Evolutionary conservation across 164 flowering plant species (phyloP).

Genomic region (Sedum album): DNA sequence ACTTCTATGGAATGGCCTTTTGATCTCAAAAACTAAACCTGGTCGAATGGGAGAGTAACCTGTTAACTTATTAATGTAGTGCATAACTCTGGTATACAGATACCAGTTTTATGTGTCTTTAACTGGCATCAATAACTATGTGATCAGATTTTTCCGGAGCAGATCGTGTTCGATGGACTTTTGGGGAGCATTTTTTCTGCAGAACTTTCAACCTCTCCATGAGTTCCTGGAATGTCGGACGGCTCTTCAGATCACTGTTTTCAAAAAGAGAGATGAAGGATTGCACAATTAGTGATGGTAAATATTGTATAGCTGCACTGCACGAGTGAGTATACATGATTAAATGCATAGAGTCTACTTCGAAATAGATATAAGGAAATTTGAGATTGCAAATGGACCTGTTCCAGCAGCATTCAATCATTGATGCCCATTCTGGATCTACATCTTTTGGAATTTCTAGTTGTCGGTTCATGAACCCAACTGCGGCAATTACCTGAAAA

Average conservation of each 20-base stretch:
- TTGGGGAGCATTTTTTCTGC: slow-evolving; percentile 46
- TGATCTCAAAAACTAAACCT: too few relatives aligned
- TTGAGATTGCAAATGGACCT: slow-evolving; percentile 28
- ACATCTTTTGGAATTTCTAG: slow-evolving; percentile 72
- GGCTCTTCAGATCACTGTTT: slow-evolving; percentile 54
- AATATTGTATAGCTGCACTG: too few relatives aligned
- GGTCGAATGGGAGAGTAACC: too few relatives aligned
- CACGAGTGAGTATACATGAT: too few relatives aligned
- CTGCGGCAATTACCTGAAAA: slow-evolving; percentile 86
- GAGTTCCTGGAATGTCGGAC: slow-evolving; percentile 77
- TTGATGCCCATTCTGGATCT: slow-evolving; percentile 71
- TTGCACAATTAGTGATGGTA: neutral
- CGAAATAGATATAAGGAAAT: neutral
- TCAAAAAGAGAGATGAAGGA: neutral
- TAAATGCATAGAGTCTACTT: neutral
- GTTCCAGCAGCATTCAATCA: slow-evolving; percentile 91
- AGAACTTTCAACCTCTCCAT: slow-evolving; percentile 57
- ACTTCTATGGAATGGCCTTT: too few relatives aligned
- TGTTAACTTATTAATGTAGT: too few relatives aligned
- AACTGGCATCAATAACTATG: neutral
- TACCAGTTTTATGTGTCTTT: too few relatives aligned
- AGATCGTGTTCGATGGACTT: slow-evolving; percentile 22
- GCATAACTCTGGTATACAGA: too few relatives aligned
- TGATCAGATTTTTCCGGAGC: neutral
- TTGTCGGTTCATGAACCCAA: slow-evolving; percentile 91